Base-by-base conservation (phyloP, 805 yeast genomes). In the Candida corydali region DNA sequence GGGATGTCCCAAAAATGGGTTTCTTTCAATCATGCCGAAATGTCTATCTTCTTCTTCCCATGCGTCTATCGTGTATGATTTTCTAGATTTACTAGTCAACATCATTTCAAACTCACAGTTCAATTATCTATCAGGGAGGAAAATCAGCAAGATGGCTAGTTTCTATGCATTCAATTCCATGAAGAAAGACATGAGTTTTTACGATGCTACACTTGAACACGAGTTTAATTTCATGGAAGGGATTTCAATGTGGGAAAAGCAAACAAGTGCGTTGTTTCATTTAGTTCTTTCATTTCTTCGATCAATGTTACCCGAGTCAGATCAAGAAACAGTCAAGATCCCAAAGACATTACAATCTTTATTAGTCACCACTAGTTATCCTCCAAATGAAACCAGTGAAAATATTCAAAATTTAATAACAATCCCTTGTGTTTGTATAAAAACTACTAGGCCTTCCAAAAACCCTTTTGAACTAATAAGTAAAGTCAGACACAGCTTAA, bases 31-130 rank as follows among this genome's bases (percentile, higher is more conserved):
- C 39, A 84, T 88, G 86, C 96, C 96, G 1, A 79, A 78, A 43
- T 84, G 95, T 57, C 66, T 86, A 16, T 74, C 82, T 2, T 80
- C 93, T 0, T 86, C 93, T 2, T 82, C 91, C 4, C 96, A 87
- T 60, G 95, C 95, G 0, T 81, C 93, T 1, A 86, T 89, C 4
- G 91, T 86, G 4, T 86, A 85, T 55, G 95, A 86, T 54, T 89
- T 87, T 50, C 74, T 87, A 49, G 96, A 88, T 52, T 69, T 88
- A 24, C 61, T 89, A 29, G 84, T 86, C 8, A 73, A 87, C 8
- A 61, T 88, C 28, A 80, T 94, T 0, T 78, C 94, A 8, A 84
- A 86, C 58, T 78, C 94, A 3, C 82, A 79, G 48, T 76, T 78
- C 28, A 86, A 87, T 51, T 78, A 82, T 50, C 63, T 88, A 69